Evolutionary conservation across 1,139 yeast species (phyloP).

Genomic region (Blastobotrys raffinosifermentans): DNA sequence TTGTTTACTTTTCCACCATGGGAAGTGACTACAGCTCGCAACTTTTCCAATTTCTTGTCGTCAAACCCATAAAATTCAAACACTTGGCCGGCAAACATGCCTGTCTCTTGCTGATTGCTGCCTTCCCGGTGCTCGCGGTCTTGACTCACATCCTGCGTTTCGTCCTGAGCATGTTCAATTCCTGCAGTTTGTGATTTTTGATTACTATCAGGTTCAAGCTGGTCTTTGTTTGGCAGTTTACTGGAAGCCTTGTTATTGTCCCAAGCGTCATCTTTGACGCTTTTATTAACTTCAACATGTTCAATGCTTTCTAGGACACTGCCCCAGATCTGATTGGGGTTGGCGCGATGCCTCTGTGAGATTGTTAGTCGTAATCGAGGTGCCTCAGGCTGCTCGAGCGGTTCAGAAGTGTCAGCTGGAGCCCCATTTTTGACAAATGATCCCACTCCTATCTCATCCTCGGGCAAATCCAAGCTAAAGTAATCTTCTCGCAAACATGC

Average conservation of each 20-base stretch:
- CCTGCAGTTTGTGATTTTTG: too few species aligned
- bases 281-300: conserved; percentile 2
- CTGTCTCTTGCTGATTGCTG: conserved; percentile 6
- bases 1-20: conserved; percentile 28
- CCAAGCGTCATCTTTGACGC: conserved; percentile 5
- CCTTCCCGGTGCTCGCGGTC: conserved; percentile 1
- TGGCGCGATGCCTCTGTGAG: conserved; percentile 12
- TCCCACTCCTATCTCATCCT: conserved; percentile 38
- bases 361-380: conserved; percentile 5
- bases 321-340: conserved; percentile 20
- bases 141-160: not conserved
- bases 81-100: conserved; percentile 19
- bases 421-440: conserved; percentile 46
- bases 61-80: conserved; percentile 24
- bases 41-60: conserved; percentile 18
- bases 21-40: conserved; percentile 35
- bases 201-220: too few species aligned
- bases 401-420: conserved; percentile 19
- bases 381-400: conserved; percentile 11
- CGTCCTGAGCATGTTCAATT: not conserved
- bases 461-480: conserved; percentile 36
- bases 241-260: not conserved
- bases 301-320: conserved; percentile 16
- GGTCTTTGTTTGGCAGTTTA: not conserved
- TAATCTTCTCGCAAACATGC: conserved; percentile 51